Conservation (phyloP, 352 stramenopile genomes). For the Blastocystis sp. region DNA sequence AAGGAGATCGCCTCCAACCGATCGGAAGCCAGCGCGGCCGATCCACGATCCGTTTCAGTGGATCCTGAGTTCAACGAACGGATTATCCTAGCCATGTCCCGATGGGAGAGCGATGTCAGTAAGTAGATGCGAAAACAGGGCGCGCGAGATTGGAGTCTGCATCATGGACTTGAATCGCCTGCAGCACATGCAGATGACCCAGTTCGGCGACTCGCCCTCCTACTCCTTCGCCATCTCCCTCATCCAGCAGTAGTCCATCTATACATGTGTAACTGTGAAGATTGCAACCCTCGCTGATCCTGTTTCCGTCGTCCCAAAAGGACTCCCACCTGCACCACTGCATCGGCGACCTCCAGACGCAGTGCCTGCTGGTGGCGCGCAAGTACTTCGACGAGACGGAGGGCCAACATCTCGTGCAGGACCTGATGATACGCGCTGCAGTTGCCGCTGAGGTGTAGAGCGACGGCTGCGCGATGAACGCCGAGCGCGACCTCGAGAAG, state of each 20-base stretch:
- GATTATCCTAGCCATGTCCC: no score
- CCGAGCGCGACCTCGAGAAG: conserved; percentile 48
- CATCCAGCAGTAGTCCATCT: conserved; percentile 9
- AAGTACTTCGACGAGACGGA: conserved; percentile 61
- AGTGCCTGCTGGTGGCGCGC: conserved; percentile 7
- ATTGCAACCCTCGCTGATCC: not conserved
- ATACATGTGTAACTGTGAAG: not conserved
- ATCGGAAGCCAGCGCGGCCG: no score
- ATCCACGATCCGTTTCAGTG: no score
- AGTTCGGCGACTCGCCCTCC: conserved; percentile 23
- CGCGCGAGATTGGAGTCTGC: conserved; percentile 27
- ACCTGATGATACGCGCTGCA: not conserved
- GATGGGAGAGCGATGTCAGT: no score
- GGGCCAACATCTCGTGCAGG: not conserved
- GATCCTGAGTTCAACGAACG: no score
- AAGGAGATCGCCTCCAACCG: no score
- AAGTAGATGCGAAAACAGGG: conserved; percentile 31
- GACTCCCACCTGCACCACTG: conserved; percentile 8
- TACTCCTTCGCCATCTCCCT: not conserved
- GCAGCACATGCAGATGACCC: not conserved
- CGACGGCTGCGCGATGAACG: not conserved
- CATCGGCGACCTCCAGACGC: not conserved
- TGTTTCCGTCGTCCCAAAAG: conserved; percentile 35
- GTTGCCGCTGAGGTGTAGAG: not conserved
- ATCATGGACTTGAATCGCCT: conserved; percentile 31